Evolutionary conservation across 2,329 filamentous ascomycete species (phyloP).

Genomic region (Neofusicoccum laricinum): DNA sequence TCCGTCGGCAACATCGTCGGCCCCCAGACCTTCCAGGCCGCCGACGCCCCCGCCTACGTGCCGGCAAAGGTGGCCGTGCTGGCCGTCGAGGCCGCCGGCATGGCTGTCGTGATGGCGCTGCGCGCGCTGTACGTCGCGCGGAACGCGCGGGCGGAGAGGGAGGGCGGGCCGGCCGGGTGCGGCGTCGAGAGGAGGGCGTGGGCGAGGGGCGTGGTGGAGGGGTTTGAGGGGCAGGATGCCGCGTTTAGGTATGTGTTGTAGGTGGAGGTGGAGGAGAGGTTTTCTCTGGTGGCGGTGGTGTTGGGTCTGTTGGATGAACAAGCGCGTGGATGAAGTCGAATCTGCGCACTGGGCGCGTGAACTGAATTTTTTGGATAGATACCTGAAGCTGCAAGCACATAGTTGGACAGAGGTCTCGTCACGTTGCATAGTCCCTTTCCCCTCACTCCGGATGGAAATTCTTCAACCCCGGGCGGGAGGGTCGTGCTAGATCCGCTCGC

Average conservation of each 20-base stretch:
- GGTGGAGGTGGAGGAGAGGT: no score
- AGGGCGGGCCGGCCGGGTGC: not conserved
- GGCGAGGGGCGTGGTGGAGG: not conserved
- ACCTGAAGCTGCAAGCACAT: no score
- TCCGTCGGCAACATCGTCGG: constrained; percentile 42
- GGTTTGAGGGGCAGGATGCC: not conserved
- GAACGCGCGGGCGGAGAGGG: not conserved
- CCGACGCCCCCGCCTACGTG: constrained; percentile 27
- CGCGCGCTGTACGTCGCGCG: not conserved
- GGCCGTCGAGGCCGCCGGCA: not conserved
- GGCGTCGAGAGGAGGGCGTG: not conserved
- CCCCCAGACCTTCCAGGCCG: constrained; percentile 31
- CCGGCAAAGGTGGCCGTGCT: constrained; percentile 45
- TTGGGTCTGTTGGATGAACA: no score
- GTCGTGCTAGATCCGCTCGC: no score
- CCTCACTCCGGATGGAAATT: no score
- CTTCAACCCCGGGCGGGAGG: no score
- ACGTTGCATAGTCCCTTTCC: no score
- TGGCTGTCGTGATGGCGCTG: not conserved
- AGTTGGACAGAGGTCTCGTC: no score
- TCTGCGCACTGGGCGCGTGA: no score
- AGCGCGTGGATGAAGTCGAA: no score
- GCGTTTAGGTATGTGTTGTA: constrained; percentile 1
- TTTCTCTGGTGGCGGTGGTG: no score
- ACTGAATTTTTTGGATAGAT: no score